Evolutionary conservation across 768 basidiomycete genomes (phyloP).

Genomic region (Auricularia sp.): DNA sequence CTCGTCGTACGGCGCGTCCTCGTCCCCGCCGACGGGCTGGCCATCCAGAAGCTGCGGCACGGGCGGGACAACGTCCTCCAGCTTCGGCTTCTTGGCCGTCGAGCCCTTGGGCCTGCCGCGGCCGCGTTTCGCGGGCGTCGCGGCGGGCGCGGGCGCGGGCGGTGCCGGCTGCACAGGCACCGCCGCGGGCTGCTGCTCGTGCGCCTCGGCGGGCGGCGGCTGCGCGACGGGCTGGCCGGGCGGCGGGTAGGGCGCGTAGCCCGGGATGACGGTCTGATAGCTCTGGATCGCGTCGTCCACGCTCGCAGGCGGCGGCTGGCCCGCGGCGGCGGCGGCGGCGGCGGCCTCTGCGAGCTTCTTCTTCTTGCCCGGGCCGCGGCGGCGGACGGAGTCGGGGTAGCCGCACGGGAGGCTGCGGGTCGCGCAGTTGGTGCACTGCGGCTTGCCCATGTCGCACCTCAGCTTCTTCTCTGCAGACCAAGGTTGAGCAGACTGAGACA

Average conservation of each 20-base stretch:
- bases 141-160: too few relatives aligned
- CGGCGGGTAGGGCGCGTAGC: not conserved
- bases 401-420: constrained; percentile 42
- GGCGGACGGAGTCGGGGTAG: constrained; percentile 42
- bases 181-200: not conserved
- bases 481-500: not conserved
- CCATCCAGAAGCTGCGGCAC: too few relatives aligned
- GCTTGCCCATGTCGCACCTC: constrained; percentile 58
- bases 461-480: constrained; percentile 34
- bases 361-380: constrained; percentile 70
- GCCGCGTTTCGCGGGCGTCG: not conserved
- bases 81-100: not conserved
- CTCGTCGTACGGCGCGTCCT: not conserved
- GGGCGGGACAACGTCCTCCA: not conserved
- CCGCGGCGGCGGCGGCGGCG: not conserved
- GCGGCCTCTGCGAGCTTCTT: constrained; percentile 11
- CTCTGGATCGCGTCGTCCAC: not conserved
- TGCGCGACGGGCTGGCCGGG: not conserved
- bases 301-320: not conserved
- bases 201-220: not conserved
- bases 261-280: not conserved
- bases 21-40: not conserved
- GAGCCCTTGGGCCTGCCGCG: not conserved
- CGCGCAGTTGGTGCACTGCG: constrained; percentile 53
- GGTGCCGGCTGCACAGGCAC: not conserved